phyloP scores from a whole-genome alignment of 1,284 basidiomycete species.

The Ceratobasidium sp. region DNA sequence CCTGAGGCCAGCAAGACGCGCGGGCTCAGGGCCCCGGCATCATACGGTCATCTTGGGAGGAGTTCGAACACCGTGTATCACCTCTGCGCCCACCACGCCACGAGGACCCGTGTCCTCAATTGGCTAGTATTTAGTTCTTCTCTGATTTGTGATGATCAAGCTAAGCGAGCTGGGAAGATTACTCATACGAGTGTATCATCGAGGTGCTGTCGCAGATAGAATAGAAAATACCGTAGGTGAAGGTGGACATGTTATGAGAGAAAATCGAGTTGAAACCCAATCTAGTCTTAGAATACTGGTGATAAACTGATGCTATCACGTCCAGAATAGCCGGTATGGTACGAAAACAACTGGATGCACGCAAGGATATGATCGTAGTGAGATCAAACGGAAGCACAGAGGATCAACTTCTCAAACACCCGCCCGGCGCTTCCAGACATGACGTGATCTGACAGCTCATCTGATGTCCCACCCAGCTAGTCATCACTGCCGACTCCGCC shows the following conservation, averaged over 20 bases:
- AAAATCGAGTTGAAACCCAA: not conserved
- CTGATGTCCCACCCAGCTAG: not conserved
- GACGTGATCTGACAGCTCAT: not conserved
- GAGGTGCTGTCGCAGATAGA: not conserved
- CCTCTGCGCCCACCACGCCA: not conserved
- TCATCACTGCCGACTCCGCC: not conserved
- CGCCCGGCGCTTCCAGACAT: conserved; percentile 3
- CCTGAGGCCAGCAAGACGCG: not conserved
- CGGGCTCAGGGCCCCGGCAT: not conserved
- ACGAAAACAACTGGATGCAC: not conserved
- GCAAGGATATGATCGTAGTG: not conserved
- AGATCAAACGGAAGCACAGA: not conserved
- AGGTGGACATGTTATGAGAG: not conserved
- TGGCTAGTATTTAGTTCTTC: not conserved
- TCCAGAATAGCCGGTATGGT: not conserved
- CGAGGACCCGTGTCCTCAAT: not conserved
- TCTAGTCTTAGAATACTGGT: not conserved
- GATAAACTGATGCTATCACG: not conserved
- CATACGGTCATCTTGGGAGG: not conserved
- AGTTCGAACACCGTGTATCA: not conserved
- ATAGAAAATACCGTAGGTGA: not conserved
- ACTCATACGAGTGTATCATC: not conserved
- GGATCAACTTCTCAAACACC: not conserved
- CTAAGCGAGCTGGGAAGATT: not conserved
- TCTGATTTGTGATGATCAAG: not conserved